These are phyloP conservation scores for Breynia disticha DNA, from an alignment of 441 rosid genomes.

Conservation along the genomic window DNA sequence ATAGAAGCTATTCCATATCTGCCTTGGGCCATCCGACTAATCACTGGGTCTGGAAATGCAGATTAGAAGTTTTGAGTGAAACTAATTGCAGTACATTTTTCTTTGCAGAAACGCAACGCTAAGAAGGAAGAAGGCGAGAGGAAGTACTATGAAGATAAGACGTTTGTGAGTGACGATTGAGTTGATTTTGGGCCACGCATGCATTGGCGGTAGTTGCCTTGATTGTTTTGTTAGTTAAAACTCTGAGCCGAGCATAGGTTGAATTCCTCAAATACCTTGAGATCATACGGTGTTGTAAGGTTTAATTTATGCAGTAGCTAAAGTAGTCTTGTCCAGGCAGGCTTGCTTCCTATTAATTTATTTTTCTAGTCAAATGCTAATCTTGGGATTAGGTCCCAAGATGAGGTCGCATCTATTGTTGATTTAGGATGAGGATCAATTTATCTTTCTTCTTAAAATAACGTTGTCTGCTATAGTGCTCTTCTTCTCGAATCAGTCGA, in stretches of 20 bases:
- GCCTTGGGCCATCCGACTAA: neutral
- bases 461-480: no score
- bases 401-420: slow-evolving; percentile 2
- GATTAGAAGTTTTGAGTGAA: neutral
- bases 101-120: slow-evolving; percentile 54
- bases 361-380: neutral
- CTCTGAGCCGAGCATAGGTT: neutral
- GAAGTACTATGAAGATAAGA: slow-evolving; percentile 49
- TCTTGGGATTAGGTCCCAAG: no score
- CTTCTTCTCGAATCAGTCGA: no score
- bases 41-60: no score
- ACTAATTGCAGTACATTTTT: neutral
- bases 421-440: neutral
- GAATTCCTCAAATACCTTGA: slow-evolving; percentile 8
- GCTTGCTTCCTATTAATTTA: slow-evolving; percentile 3
- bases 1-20: neutral
- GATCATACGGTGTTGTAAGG: neutral
- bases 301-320: slow-evolving; percentile 14
- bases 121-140: slow-evolving; percentile 51
- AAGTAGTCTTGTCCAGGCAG: slow-evolving; percentile 10
- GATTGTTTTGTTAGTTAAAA: neutral
- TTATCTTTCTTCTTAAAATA: no score
- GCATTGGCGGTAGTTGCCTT: slow-evolving; percentile 3
- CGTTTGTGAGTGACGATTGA: slow-evolving; percentile 40
- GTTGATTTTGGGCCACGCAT: slow-evolving; percentile 7